A percentile compares a stretch with the other conserved stretches of the same genome.
phyloP scores from a whole-genome alignment of 768 basidiomycete genomes.

The Termitomyces sp. region DNA sequence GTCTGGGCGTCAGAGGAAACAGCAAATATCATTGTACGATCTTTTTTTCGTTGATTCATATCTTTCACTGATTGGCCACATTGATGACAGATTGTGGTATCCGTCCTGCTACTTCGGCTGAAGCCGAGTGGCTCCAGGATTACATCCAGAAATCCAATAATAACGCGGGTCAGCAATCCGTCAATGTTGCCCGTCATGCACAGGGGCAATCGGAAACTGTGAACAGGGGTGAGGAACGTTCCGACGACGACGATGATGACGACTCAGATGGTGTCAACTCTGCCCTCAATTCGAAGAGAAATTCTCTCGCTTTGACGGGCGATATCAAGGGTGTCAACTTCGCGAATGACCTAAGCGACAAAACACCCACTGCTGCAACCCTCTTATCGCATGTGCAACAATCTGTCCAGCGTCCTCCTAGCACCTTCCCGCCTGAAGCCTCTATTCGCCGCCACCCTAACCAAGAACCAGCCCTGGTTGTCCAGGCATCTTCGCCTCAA shows the following conservation, averaged over 20 bases:
- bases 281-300: constrained; percentile 60
- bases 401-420: constrained; percentile 52
- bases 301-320: constrained; percentile 60
- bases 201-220: constrained; percentile 62
- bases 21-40: constrained; percentile 91
- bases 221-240: constrained; percentile 61
- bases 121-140: constrained; percentile 89
- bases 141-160: constrained; percentile 91
- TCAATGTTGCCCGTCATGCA: constrained; percentile 67
- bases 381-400: constrained; percentile 78
- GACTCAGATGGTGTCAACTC: constrained; percentile 72
- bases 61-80: constrained; percentile 26
- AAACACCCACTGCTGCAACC: constrained; percentile 79
- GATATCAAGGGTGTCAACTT: constrained; percentile 57
- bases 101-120: constrained; percentile 83
- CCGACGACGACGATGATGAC: constrained; percentile 83
- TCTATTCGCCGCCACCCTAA: constrained; percentile 72
- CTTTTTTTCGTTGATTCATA: constrained; percentile 24
- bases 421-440: constrained; percentile 62
- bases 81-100: constrained; percentile 77
- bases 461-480: constrained; percentile 47
- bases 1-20: constrained; percentile 88
- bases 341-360: constrained; percentile 67
- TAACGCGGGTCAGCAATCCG: constrained; percentile 68
- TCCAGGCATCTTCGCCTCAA: constrained; percentile 51